A percentile compares a stretch with the other conserved stretches of the same genome.
Conservation (phyloP, 768 basidiomycete species). For the Termitomyces titanicus region DNA sequence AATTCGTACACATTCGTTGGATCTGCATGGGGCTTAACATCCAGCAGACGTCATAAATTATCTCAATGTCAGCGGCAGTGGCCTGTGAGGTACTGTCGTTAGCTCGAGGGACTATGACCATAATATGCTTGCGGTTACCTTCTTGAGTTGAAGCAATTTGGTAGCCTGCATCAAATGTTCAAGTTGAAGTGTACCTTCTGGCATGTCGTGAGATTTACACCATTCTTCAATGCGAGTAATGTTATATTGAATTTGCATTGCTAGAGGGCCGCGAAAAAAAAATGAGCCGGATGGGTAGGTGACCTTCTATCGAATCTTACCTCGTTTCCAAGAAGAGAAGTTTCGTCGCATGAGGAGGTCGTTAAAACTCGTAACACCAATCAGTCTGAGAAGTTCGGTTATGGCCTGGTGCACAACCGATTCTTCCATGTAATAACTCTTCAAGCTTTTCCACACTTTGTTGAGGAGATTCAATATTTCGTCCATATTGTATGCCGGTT, state of each 20-base stretch:
- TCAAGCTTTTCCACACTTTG: conserved; percentile 97
- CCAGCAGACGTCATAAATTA: conserved; percentile 99
- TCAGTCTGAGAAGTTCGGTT: conserved; percentile 91
- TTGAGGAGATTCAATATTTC: conserved; percentile 95
- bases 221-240: conserved; percentile 97
- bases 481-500: conserved; percentile 97
- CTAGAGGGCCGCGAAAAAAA: conserved; percentile 35
- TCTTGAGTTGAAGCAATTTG: conserved; percentile 95
- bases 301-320: conserved; percentile 35
- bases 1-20: conserved; percentile 98
- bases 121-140: conserved; percentile 47
- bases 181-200: conserved; percentile 93
- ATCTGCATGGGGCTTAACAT: conserved; percentile 99
- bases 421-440: conserved; percentile 98
- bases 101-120: background rate
- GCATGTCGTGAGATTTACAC: conserved; percentile 99
- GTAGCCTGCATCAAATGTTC: conserved; percentile 99
- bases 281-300: background rate
- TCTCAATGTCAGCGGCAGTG: conserved; percentile 93
- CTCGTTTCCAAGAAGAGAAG: conserved; percentile 99
- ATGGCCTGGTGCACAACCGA: conserved; percentile 93
- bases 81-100: conserved; percentile 46
- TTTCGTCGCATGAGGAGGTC: conserved; percentile 98
- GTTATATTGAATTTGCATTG: conserved; percentile 99
- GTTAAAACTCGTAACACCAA: conserved; percentile 97